A percentile compares a stretch with the other conserved stretches of the same genome.
Evolutionary conservation across 257 asterid species (phyloP).

Genomic region (Solanum dulcamara): DNA sequence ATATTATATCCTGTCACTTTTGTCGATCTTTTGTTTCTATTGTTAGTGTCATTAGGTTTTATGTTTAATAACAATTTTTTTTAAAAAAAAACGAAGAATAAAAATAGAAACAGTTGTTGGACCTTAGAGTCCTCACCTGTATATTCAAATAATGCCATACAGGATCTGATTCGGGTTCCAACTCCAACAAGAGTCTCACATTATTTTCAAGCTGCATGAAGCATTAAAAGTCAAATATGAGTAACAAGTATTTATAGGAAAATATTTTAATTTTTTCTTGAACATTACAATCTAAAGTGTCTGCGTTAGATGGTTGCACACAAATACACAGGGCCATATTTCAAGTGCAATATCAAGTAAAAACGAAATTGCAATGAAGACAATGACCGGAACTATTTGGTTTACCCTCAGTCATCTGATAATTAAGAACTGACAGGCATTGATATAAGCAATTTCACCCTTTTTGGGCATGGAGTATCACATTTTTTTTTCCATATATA

Average conservation of each 20-base stretch:
- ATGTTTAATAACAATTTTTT: background rate
- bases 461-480: background rate
- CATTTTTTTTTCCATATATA: background rate
- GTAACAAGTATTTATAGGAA: background rate
- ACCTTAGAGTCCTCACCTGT: conserved; percentile 44
- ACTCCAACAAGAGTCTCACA: conserved; percentile 86
- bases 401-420: background rate
- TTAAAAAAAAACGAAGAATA: background rate
- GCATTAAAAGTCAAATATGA: conserved; percentile 13
- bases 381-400: background rate
- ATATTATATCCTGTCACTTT: background rate
- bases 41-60: background rate
- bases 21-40: background rate
- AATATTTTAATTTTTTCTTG: background rate
- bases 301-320: background rate
- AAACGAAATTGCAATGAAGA: background rate
- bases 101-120: background rate
- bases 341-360: background rate
- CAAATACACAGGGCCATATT: background rate
- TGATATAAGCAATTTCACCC: background rate
- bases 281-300: background rate
- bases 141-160: conserved; percentile 81
- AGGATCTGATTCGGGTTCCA: conserved; percentile 98
- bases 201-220: conserved; percentile 88
- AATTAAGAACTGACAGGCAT: background rate